A percentile compares a stretch with the other conserved stretches of the same genome.
Conservation (phyloP, 2,329 filamentous ascomycete genomes). For the Periglandula ipomoeae region DNA sequence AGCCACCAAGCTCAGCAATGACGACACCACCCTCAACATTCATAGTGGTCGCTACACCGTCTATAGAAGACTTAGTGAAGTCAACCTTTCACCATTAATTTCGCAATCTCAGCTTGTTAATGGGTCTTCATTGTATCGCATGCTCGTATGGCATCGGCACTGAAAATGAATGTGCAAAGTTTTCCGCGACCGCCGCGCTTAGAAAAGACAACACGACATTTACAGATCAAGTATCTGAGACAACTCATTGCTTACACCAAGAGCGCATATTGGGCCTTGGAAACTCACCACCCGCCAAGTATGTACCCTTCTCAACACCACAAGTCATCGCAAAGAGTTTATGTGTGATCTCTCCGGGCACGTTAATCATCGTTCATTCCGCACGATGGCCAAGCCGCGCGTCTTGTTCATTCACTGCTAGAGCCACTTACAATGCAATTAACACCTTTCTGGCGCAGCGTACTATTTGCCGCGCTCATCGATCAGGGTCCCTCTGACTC, state of each 20-base stretch:
- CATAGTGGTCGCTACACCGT: too few species aligned
- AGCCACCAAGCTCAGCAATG: not conserved
- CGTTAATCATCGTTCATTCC: too few species aligned
- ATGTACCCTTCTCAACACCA: too few species aligned
- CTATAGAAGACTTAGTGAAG: too few species aligned
- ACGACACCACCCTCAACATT: not conserved
- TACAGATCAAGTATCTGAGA: slow-evolving; percentile 47
- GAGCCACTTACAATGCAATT: too few species aligned
- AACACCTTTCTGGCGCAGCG: slow-evolving; percentile 24
- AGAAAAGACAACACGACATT: slow-evolving; percentile 42
- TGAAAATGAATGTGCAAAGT: slow-evolving; percentile 43
- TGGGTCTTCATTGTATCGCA: not conserved
- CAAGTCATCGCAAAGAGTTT: too few species aligned
- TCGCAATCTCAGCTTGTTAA: too few species aligned
- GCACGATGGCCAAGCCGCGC: too few species aligned
- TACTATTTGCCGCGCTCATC: slow-evolving; percentile 50
- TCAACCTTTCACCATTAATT: too few species aligned
- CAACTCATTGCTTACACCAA: slow-evolving; percentile 48
- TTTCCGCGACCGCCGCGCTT: slow-evolving; percentile 51
- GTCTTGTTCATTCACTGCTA: too few species aligned
- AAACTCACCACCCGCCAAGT: slow-evolving; percentile 55
- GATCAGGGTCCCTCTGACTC: slow-evolving; percentile 36
- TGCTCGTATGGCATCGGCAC: slow-evolving; percentile 24
- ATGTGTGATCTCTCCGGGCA: too few species aligned
- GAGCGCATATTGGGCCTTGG: slow-evolving; percentile 51